These are phyloP conservation scores for Neurospora sp. DNA, from an alignment of 2,329 filamentous ascomycete genomes.

Conservation along the genomic window DNA sequence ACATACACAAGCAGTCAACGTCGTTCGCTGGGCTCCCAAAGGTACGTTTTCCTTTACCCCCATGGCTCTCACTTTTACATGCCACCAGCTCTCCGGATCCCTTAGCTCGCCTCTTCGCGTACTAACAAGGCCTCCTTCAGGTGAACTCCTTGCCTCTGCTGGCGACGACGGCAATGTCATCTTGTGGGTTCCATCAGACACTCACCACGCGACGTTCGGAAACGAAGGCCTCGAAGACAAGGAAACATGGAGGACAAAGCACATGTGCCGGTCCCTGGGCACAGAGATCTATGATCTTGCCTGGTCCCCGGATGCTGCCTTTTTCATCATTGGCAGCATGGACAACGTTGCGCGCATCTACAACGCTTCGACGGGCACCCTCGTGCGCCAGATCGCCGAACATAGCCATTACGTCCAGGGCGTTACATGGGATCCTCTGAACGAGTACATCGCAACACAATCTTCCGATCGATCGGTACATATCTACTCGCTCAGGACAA, in stretches of 20 bases:
- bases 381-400: constrained; percentile 89
- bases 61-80: background rate
- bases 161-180: constrained; percentile 97
- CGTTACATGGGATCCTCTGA: constrained; percentile 94
- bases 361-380: constrained; percentile 73
- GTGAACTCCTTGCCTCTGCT: constrained; percentile 86
- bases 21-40: constrained; percentile 90
- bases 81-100: background rate
- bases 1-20: constrained; percentile 95
- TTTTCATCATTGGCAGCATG: constrained; percentile 99
- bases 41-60: constrained; percentile 42
- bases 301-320: constrained; percentile 93
- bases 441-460: constrained; percentile 96
- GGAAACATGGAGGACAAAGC: constrained; percentile 92
- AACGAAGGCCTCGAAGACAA: constrained; percentile 86
- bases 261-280: constrained; percentile 92
- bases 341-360: constrained; percentile 97
- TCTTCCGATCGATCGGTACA: constrained; percentile 97
- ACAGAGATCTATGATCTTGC: constrained; percentile 97
- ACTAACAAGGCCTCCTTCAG: constrained; percentile 33
- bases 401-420: constrained; percentile 98
- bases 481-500: constrained; percentile 91
- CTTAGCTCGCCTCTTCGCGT: background rate
- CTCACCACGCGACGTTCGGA: constrained; percentile 56
- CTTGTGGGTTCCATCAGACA: constrained; percentile 86